phyloP scores from a whole-genome alignment of 2,329 filamentous ascomycete species.

The Colletotrichum sp. region DNA sequence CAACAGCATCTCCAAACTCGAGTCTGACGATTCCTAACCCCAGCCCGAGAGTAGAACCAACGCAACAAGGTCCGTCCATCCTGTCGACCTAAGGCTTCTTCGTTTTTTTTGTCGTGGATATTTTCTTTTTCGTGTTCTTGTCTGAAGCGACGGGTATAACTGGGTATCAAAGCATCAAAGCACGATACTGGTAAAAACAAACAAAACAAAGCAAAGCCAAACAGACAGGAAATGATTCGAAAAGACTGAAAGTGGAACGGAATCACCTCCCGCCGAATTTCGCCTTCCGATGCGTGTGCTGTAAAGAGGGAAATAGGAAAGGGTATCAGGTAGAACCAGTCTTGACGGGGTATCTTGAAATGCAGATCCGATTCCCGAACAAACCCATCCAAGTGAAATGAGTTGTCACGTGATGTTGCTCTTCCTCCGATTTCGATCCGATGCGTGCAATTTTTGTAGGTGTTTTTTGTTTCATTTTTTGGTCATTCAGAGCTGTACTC shows the following conservation, averaged over 20 bases:
- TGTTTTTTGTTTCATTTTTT: background rate
- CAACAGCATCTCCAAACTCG: conserved; percentile 20
- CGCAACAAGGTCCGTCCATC: conserved; percentile 15
- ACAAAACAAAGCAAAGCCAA: conserved; percentile 21
- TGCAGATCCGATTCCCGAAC: conserved; percentile 59
- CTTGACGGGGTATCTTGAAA: conserved; percentile 63
- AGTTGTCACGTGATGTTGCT: conserved; percentile 19
- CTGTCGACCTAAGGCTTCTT: conserved; percentile 20
- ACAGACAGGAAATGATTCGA: conserved; percentile 24
- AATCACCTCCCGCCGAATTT: conserved; percentile 16
- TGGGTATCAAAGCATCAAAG: conserved; percentile 42
- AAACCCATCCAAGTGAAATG: conserved; percentile 27
- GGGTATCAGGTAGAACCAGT: conserved; percentile 45
- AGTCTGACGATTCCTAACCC: conserved; percentile 20
- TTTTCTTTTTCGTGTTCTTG: conserved; percentile 27
- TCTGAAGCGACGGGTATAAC: conserved; percentile 33
- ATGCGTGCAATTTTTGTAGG: conserved; percentile 1
- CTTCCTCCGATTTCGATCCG: conserved; percentile 18
- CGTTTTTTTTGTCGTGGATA: conserved; percentile 27
- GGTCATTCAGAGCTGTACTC: conserved; percentile 8
- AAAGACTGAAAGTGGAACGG: conserved; percentile 18
- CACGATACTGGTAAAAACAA: conserved; percentile 25
- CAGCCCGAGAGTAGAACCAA: conserved; percentile 23
- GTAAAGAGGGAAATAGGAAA: conserved; percentile 27
- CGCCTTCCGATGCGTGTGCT: conserved; percentile 23